These are phyloP conservation scores for Hyphochytrium catenoides DNA, from an alignment of 352 stramenopile genomes.

Conservation along the genomic window DNA sequence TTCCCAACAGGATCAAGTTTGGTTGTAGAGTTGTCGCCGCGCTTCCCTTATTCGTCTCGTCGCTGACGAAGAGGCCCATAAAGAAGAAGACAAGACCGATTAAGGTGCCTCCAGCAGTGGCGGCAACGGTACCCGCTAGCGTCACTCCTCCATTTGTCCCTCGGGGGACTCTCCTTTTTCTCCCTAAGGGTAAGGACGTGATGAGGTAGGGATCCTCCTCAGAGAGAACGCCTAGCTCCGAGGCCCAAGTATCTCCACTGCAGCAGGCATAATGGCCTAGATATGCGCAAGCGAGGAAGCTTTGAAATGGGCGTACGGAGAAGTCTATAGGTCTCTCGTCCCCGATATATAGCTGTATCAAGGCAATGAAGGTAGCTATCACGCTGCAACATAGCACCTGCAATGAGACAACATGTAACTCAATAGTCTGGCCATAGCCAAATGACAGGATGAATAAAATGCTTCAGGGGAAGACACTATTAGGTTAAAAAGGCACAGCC, in stretches of 20 bases:
- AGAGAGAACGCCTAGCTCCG: constrained; percentile 73
- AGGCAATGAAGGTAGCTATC: constrained; percentile 28
- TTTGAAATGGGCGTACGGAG: constrained; percentile 10
- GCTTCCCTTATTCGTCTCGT: too few species aligned
- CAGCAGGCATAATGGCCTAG: constrained; percentile 80
- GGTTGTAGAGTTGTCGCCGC: too few species aligned
- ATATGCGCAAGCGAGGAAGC: constrained; percentile 35
- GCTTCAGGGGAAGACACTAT: too few species aligned
- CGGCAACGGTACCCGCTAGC: constrained; percentile 39
- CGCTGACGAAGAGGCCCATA: too few species aligned
- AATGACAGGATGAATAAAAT: too few species aligned
- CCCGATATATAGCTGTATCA: constrained; percentile 19
- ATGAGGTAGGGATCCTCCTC: constrained; percentile 48
- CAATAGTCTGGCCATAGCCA: not conserved
- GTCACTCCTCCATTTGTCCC: constrained; percentile 86
- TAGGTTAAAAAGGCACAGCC: too few species aligned
- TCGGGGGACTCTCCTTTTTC: constrained; percentile 40
- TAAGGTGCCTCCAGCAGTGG: constrained; percentile 51
- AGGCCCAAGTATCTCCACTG: constrained; percentile 79
- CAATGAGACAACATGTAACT: not conserved
- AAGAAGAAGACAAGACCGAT: constrained; percentile 58
- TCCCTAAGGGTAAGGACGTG: constrained; percentile 30
- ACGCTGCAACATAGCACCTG: constrained; percentile 55
- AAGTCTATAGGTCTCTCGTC: constrained; percentile 19
- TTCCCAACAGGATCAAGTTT: too few species aligned